Percentiles rank a stretch among this genome's conserved stretches.
Evolutionary conservation across 176 grass and related monocot genomes (phyloP).

Genomic region (Phoenix roebelenii): DNA sequence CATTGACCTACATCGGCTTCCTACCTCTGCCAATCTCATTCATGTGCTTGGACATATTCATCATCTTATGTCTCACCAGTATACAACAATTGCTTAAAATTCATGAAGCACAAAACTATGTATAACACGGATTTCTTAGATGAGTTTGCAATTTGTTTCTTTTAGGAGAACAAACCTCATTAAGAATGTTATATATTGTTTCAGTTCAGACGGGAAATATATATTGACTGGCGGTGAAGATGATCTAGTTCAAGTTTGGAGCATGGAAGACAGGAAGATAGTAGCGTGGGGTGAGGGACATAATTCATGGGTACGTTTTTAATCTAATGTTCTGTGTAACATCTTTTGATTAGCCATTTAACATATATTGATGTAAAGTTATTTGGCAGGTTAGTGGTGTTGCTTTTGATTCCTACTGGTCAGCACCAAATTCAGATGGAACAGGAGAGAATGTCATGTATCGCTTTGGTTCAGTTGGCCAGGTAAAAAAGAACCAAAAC

Average conservation of each 20-base stretch:
- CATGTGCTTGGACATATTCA: too few relatives aligned
- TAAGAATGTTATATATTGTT: slow-evolving; percentile 4
- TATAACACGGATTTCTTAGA: too few relatives aligned
- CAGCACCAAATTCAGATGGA: slow-evolving; percentile 65
- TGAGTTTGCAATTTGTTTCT: too few relatives aligned
- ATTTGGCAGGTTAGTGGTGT: slow-evolving; percentile 75
- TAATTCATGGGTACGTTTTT: slow-evolving; percentile 83
- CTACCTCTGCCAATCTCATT: too few relatives aligned
- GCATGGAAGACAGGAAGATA: slow-evolving; percentile 87
- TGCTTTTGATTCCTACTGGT: slow-evolving; percentile 93
- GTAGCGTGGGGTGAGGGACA: slow-evolving; percentile 92
- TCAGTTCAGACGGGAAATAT: slow-evolving; percentile 76
- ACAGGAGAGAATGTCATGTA: slow-evolving; percentile 72
- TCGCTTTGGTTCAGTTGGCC: slow-evolving; percentile 88
- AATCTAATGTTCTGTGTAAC: background rate
- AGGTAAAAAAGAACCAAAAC: slow-evolving; percentile 31
- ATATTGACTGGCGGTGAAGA: slow-evolving; percentile 89
- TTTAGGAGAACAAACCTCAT: too few relatives aligned
- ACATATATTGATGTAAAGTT: slow-evolving; percentile 10
- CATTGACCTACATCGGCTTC: too few relatives aligned
- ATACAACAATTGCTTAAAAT: too few relatives aligned
- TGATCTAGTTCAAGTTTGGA: slow-evolving; percentile 98
- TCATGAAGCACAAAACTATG: too few relatives aligned
- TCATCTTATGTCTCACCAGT: too few relatives aligned
- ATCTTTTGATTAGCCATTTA: background rate